Evolutionary conservation across 768 basidiomycete species (phyloP), one percentile per base, ranked within the genome.

Genomic region (Podaxis sp.): DNA sequence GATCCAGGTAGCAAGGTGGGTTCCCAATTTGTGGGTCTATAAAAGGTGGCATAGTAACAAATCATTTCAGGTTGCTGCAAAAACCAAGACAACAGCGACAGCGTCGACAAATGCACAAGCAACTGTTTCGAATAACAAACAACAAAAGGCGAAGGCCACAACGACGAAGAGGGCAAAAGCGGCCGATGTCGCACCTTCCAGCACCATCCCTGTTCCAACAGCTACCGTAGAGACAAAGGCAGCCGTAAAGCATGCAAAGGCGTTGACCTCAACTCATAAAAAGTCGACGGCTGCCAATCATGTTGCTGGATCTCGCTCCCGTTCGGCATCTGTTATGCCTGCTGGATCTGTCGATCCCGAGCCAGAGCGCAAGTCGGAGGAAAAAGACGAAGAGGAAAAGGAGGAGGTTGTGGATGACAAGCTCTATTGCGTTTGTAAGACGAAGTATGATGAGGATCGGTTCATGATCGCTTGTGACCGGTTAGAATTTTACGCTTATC

Each of bases 401-500:
- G 74, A 76, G 49, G 74, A 73, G 38, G 86, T 86, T 37, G 85
- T 91, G 67, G 87, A 90, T 38, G 64, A 67, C 68, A 87, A 89
- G 73, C 74, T 95, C 56, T 96, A 96, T 69, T 96, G 95, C 69
- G 78, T 96, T 13, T 97, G 95, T 78, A 86, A 91, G 75, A 91
- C 89, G 22, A 84, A 80, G 66, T 96, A 96, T 66, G 91, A 96
- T 66, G 90, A 94, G 72, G 91, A 93, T 70, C 80, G 84, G 56
- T 82, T 89, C 64, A 96, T 96, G 95, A 95, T 96, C 72, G 95
- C 92, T 28, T 96, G 95, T 71, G 95, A 96, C 78, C 83, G 87
- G 93, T 93, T 67, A 58, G 90, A 73, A 46, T 28, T 60, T 65
- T 28, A 36, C 41, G 50, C 38, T 33, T 52, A 36, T 41, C 54